Conservation (phyloP, 345 rosid genomes). For the Acer yangbiense region DNA sequence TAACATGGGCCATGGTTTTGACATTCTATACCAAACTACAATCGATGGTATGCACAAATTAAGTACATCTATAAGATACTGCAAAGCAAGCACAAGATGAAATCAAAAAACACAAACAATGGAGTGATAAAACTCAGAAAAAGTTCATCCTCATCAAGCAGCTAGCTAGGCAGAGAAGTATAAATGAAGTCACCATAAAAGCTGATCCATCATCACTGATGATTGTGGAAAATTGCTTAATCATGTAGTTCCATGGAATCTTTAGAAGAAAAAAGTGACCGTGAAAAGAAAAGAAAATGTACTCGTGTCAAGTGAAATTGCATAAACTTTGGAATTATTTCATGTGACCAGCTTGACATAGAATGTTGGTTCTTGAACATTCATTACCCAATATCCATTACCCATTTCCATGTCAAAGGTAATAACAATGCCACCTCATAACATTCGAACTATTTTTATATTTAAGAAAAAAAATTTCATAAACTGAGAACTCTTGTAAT, state of each 20-base stretch:
- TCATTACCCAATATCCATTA: neutral
- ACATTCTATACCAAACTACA: neutral
- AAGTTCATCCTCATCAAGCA: neutral
- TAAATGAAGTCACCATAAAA: neutral
- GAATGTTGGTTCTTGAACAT: neutral
- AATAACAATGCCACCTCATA: neutral
- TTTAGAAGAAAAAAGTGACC: neutral
- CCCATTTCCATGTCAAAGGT: neutral
- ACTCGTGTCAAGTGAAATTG: neutral
- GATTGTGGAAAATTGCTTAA: neutral
- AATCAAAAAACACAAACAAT: neutral
- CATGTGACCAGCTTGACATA: neutral
- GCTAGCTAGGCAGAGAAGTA: neutral
- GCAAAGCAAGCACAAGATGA: neutral
- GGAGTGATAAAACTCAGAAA: neutral
- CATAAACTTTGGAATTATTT: neutral
- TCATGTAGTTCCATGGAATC: neutral
- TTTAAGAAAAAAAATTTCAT: neutral
- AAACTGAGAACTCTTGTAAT: slow-evolving; percentile 13
- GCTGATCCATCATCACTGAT: neutral
- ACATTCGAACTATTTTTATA: slow-evolving; percentile 10
- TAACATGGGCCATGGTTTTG: neutral
- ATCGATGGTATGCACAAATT: neutral
- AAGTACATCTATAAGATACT: neutral
- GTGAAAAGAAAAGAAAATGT: too few relatives aligned